Conservation (phyloP, 805 yeast genomes). For the Schwanniomyces vanrijiae region DNA sequence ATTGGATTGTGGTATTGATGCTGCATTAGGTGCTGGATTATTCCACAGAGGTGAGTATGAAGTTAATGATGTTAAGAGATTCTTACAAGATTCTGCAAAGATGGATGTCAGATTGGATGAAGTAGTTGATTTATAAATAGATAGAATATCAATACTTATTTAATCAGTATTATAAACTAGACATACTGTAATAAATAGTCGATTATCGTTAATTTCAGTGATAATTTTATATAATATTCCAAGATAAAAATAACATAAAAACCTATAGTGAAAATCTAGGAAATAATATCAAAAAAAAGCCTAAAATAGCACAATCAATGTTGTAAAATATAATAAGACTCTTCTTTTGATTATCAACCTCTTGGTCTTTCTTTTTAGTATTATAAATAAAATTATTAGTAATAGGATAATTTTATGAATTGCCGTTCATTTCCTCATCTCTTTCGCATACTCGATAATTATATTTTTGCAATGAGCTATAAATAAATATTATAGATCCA, state of each 20-base stretch:
- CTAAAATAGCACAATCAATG: no score
- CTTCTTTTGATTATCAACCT: no score
- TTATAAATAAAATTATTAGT: no score
- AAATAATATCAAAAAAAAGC: no score
- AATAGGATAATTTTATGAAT: neutral
- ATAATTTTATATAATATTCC: no score
- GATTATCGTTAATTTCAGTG: no score
- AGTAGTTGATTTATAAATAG: constrained; percentile 18
- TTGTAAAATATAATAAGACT: no score
- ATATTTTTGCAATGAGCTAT: neutral
- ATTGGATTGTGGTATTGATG: constrained; percentile 77
- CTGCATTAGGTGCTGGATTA: constrained; percentile 98
- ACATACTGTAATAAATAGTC: no score
- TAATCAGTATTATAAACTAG: neutral
- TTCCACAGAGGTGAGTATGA: constrained; percentile 94
- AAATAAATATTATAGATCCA: neutral
- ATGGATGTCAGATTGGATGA: constrained; percentile 73
- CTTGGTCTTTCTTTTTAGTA: no score
- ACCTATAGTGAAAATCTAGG: no score
- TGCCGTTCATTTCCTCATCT: neutral
- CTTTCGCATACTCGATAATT: neutral
- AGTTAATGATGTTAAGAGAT: constrained; percentile 78
- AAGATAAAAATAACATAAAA: no score
- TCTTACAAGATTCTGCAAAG: constrained; percentile 52
- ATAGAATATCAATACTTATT: neutral